Percentiles rank a stretch among this genome's conserved stretches.
Evolutionary conservation across 192 early-diverging fungal genomes (phyloP).

Genomic region (Coemansia sp.): DNA sequence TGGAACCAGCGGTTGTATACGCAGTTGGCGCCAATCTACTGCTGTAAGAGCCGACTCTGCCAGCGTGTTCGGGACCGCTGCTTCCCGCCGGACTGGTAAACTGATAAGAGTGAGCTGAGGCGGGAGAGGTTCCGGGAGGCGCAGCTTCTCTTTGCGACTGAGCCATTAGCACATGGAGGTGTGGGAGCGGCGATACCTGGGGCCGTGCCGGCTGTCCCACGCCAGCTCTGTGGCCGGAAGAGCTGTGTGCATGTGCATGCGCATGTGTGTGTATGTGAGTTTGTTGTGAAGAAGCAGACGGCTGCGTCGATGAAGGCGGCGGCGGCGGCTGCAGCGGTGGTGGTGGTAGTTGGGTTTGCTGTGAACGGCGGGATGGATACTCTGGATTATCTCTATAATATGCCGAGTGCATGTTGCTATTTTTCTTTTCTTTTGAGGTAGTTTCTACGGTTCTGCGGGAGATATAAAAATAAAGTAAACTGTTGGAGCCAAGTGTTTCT

Average conservation of each 20-base stretch:
- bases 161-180: constrained; percentile 5
- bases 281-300: not conserved
- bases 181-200: constrained; percentile 7
- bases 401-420: constrained; percentile 15
- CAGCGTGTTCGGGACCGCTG: not conserved
- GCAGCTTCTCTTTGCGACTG: constrained; percentile 1
- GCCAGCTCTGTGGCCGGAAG: not conserved
- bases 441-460: constrained; percentile 6
- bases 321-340: not conserved
- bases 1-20: not conserved
- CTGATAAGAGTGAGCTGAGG: not conserved
- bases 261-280: not conserved
- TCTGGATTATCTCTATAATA: constrained; percentile 12
- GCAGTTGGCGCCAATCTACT: not conserved
- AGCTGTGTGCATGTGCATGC: not conserved
- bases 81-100: not conserved
- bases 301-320: not conserved
- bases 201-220: not conserved
- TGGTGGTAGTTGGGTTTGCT: constrained; percentile 2
- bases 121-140: not conserved
- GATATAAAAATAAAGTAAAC: not conserved
- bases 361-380: constrained; percentile 9
- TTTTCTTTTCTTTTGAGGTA: not conserved
- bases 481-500: not conserved
- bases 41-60: not conserved